Evolutionary conservation across 2,329 filamentous ascomycete species (phyloP).

Genomic region (Monosporascus sp.): DNA sequence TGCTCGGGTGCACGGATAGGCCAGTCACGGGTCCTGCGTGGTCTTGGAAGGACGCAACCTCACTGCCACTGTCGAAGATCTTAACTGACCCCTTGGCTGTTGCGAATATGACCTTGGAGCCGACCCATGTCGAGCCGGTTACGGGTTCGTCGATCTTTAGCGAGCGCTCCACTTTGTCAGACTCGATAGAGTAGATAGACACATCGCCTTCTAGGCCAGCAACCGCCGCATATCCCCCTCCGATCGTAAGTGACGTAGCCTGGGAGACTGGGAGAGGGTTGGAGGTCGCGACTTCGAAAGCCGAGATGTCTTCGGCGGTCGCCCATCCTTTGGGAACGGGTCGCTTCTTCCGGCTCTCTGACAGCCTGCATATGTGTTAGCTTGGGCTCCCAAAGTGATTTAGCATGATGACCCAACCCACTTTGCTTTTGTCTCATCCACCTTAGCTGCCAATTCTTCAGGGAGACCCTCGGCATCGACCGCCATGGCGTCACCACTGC

Average conservation of each 20-base stretch:
- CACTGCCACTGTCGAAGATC: conserved; percentile 66
- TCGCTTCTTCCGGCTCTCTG: conserved; percentile 84
- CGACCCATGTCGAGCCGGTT: conserved; percentile 60
- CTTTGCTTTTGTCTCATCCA: conserved; percentile 77
- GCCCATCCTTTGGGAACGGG: conserved; percentile 81
- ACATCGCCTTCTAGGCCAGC: conserved; percentile 70
- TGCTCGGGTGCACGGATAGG: conserved; percentile 76
- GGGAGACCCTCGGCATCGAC: conserved; percentile 77
- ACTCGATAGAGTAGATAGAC: conserved; percentile 68
- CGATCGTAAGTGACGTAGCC: conserved; percentile 43
- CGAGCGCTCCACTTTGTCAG: conserved; percentile 61
- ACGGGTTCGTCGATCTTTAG: conserved; percentile 64
- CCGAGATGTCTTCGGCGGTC: conserved; percentile 62
- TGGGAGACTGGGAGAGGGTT: conserved; percentile 42
- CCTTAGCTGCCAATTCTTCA: conserved; percentile 61
- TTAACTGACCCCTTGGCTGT: conserved; percentile 75
- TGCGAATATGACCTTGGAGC: conserved; percentile 63
- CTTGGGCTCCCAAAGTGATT: conserved; percentile 7
- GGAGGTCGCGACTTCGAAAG: conserved; percentile 39
- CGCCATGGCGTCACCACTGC: conserved; percentile 81
- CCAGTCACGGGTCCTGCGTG: conserved; percentile 79
- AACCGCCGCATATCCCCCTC: conserved; percentile 63
- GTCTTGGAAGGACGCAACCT: conserved; percentile 65
- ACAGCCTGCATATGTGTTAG: conserved; percentile 53
- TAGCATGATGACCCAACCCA: conserved; percentile 40